phyloP scores from a whole-genome alignment of 495 filamentous ascomycete genomes.

The Thozetella sp. region DNA sequence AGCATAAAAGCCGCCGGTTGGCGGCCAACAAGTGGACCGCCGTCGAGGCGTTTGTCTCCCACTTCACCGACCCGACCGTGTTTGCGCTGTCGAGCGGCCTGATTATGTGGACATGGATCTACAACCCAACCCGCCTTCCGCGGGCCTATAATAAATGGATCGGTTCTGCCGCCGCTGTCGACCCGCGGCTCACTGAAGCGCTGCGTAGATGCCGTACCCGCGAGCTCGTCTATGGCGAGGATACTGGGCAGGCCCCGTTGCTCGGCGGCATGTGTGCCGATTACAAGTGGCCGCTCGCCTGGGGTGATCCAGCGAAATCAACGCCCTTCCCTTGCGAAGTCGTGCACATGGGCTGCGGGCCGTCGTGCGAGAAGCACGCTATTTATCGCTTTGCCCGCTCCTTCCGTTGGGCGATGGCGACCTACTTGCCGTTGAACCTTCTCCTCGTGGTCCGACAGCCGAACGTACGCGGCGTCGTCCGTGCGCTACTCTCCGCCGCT shows the following conservation, averaged over 20 bases:
- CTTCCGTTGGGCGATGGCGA: conserved; percentile 75
- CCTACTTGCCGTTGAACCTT: conserved; percentile 80
- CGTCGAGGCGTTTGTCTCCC: conserved; percentile 51
- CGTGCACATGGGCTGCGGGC: conserved; percentile 80
- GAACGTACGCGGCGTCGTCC: conserved; percentile 33
- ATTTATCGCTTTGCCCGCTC: conserved; percentile 68
- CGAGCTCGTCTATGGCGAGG: conserved; percentile 72
- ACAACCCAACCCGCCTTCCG: conserved; percentile 69
- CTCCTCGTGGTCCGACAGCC: conserved; percentile 61
- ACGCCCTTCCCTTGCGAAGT: conserved; percentile 85
- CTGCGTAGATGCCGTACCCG: conserved; percentile 68
- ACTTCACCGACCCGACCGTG: conserved; percentile 65
- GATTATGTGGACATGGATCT: conserved; percentile 94
- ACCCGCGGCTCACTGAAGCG: conserved; percentile 73
- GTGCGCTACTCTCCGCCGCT: conserved; percentile 60
- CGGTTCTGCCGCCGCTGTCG: conserved; percentile 74
- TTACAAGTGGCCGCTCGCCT: conserved; percentile 65
- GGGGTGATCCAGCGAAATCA: conserved; percentile 76
- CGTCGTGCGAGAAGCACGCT: conserved; percentile 80
- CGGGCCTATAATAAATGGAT: conserved; percentile 87
- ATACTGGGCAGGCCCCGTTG: conserved; percentile 73
- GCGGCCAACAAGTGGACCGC: conserved; percentile 48
- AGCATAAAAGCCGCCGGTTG: conserved; percentile 32
- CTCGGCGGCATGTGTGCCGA: conserved; percentile 77
- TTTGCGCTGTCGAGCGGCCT: conserved; percentile 78